Base-by-base conservation (phyloP, 257 asterid genomes). In the Catharanthus roseus region DNA sequence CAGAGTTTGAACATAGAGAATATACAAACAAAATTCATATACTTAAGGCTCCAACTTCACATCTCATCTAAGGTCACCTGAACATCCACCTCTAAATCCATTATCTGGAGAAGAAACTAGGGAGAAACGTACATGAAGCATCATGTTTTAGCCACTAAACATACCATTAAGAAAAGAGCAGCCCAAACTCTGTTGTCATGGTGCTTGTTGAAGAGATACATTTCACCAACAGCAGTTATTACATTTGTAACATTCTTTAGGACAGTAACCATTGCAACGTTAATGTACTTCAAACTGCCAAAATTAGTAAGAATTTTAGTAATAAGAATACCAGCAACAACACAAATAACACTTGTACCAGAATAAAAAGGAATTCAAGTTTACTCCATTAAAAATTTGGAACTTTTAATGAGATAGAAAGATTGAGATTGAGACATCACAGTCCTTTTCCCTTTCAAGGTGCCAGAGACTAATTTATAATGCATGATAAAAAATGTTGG, bases 221-320 rank as follows among this genome's bases (percentile, higher is more conserved):
- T 93, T 81, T 93, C 99, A 67, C 99, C 99, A 64, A 89, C 86
- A 72, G 96, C 99, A 67, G 99, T 93, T 15, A 93, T 89, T 85
- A 91, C 99, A 80, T 93, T 93, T 64, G 99, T 91, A 54, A 89
- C 93, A 73, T 93, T 93, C 96, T 93, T 93, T 82, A 93, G 85
- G 87, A 91, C 96, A n/a, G 99, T 93, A 71, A 93, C 97, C 99
- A 93, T 93, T 68, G 99, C 97, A 62, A 93, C 96, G 26, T 93
- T 91, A 68, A 93, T 91, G 85, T 93, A 89, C 73, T 84, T 87
- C 68, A 93, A 82, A 82, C 99, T 93, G 93, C 89, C 73, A 73
- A 50, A 68, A 45, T 47, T 54, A 65, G 42, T 36, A 76, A 69
- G 19, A 45, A 41, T 21, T 29, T 64, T 12, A 26, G 24, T 19